phyloP scores from a whole-genome alignment of 2,329 filamentous ascomycete genomes.

The Acrocalymma vagum region DNA sequence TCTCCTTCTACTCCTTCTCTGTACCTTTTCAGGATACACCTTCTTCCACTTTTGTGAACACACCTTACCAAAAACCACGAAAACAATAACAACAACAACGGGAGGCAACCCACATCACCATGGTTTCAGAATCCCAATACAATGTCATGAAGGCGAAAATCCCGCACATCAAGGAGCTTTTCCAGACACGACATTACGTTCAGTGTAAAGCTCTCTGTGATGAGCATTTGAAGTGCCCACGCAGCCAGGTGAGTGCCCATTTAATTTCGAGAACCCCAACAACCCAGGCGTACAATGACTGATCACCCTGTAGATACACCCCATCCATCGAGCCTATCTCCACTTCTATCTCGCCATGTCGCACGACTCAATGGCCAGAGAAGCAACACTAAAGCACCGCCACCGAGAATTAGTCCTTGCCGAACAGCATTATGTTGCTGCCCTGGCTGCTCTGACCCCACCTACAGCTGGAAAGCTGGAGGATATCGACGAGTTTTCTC shows the following conservation, averaged over 20 bases:
- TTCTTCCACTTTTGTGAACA: no score
- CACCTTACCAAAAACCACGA: no score
- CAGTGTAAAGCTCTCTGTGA: conserved; percentile 40
- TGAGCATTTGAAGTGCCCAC: conserved; percentile 29
- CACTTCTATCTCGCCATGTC: conserved; percentile 49
- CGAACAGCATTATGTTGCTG: conserved; percentile 44
- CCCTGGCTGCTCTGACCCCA: conserved; percentile 30
- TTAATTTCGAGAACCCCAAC: not conserved
- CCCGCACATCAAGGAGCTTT: conserved; percentile 39
- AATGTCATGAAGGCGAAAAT: conserved; percentile 32
- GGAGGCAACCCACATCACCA: conserved; percentile 11
- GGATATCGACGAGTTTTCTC: conserved; percentile 26
- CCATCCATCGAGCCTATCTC: conserved; percentile 43
- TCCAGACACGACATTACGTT: conserved; percentile 44
- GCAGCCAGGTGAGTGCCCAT: conserved; percentile 27
- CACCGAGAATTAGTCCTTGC: conserved; percentile 40
- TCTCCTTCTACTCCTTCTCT: no score
- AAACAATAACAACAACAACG: no score
- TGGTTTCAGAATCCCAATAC: conserved; percentile 24
- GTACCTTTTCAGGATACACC: no score
- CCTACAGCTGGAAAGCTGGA: conserved; percentile 18
- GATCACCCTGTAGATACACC: conserved; percentile 38
- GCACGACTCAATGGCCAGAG: conserved; percentile 46
- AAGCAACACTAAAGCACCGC: conserved; percentile 41
- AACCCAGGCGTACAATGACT: conserved; percentile 5